phyloP scores from a whole-genome alignment of 805 yeast genomes.

The Teunomyces barrocoloradensis region DNA sequence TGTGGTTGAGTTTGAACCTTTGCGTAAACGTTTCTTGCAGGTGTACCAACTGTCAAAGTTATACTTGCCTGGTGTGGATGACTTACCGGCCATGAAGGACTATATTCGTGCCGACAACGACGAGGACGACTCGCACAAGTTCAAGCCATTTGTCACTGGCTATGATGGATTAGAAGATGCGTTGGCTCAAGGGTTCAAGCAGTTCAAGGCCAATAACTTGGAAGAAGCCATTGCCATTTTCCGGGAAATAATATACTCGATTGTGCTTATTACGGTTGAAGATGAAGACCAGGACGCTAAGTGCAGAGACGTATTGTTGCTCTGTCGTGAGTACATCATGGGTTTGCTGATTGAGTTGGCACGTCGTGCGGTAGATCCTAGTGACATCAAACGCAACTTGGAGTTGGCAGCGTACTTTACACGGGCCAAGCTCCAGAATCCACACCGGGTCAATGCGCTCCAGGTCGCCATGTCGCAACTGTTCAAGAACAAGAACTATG shows the following conservation, averaged over 20 bases:
- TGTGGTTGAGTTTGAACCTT: constrained; percentile 80
- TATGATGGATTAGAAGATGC: constrained; percentile 59
- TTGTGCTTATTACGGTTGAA: constrained; percentile 68
- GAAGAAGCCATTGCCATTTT: constrained; percentile 77
- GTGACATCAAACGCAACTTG: constrained; percentile 76
- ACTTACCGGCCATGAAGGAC: constrained; percentile 65
- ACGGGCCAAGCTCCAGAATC: constrained; percentile 72
- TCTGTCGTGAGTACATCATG: constrained; percentile 86
- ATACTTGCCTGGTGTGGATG: constrained; percentile 70
- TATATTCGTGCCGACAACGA: constrained; percentile 64
- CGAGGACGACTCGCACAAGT: constrained; percentile 49
- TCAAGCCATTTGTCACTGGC: constrained; percentile 72
- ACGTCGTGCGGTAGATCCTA: constrained; percentile 76
- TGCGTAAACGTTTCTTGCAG: constrained; percentile 77
- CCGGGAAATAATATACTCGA: constrained; percentile 74
- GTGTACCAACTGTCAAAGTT: constrained; percentile 80
- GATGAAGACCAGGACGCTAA: constrained; percentile 73
- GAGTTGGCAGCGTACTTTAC: constrained; percentile 97
- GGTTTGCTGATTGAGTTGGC: constrained; percentile 89
- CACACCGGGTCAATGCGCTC: constrained; percentile 82
- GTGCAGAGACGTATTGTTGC: constrained; percentile 64
- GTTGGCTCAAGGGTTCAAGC: constrained; percentile 72
- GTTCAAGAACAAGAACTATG: constrained; percentile 82
- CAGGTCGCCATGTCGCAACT: constrained; percentile 95
- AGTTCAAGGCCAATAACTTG: constrained; percentile 80